Percentiles rank a stretch among this genome's conserved stretches.
Evolutionary conservation across 495 filamentous ascomycete species (phyloP).

Genomic region (Cercophora samala): DNA sequence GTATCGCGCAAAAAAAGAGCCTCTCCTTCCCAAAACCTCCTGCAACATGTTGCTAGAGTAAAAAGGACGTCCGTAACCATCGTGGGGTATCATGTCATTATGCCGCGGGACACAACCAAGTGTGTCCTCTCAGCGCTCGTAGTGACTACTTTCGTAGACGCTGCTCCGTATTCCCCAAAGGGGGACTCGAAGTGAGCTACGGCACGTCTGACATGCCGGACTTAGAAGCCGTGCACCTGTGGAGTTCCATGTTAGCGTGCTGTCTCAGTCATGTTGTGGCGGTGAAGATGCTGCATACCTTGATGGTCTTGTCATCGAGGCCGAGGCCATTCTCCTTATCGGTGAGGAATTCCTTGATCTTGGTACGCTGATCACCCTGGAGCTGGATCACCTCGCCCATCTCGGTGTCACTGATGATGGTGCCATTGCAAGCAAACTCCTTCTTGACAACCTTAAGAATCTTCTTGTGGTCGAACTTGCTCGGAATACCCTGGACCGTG

Average conservation of each 20-base stretch:
- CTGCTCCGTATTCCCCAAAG: slow-evolving; percentile 2
- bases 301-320: slow-evolving; percentile 94
- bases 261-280: background rate
- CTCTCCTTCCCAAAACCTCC: slow-evolving; percentile 14
- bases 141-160: slow-evolving; percentile 5
- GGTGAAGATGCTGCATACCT: slow-evolving; percentile 52
- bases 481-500: slow-evolving; percentile 94
- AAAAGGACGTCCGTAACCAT: slow-evolving; percentile 23
- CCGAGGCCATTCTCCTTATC: slow-evolving; percentile 91
- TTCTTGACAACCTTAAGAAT: slow-evolving; percentile 99
- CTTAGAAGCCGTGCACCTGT: slow-evolving; percentile 76
- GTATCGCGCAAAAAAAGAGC: slow-evolving; percentile 14
- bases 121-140: slow-evolving; percentile 22
- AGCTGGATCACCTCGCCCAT: slow-evolving; percentile 99
- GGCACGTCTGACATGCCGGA: slow-evolving; percentile 36
- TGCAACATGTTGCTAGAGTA: slow-evolving; percentile 3
- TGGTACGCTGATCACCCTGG: slow-evolving; percentile 97
- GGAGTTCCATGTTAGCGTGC: background rate
- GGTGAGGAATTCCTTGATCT: slow-evolving; percentile 95
- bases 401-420: slow-evolving; percentile 92
- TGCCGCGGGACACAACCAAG: slow-evolving; percentile 21
- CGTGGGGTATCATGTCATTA: slow-evolving; percentile 34
- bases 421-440: slow-evolving; percentile 99
- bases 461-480: slow-evolving; percentile 99
- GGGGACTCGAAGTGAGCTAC: slow-evolving; percentile 14